phyloP scores from a whole-genome alignment of 2,329 filamentous ascomycete genomes.

The Xylaria multiplex region DNA sequence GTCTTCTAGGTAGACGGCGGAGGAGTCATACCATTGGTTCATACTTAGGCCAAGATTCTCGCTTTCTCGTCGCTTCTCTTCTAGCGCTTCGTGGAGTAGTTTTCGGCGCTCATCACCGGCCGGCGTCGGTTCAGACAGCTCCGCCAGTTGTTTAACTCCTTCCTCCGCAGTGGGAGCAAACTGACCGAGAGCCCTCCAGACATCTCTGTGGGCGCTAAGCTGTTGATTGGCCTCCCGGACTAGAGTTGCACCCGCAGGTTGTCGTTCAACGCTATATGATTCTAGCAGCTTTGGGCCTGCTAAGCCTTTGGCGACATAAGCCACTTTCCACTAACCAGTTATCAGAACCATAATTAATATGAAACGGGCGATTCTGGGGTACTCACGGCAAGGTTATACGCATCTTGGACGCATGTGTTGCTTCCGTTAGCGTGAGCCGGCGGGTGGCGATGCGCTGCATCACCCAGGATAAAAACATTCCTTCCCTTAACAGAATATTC shows the following conservation, averaged over 20 bases:
- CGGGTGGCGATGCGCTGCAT: conserved; percentile 68
- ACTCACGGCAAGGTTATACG: conserved; percentile 60
- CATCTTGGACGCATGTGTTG: conserved; percentile 68
- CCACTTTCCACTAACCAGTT: conserved; percentile 59
- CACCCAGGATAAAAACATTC: conserved; percentile 63
- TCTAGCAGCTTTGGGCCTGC: conserved; percentile 54
- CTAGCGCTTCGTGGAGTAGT: conserved; percentile 54
- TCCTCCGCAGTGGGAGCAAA: conserved; percentile 52
- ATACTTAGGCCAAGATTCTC: conserved; percentile 53
- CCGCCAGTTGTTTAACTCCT: conserved; percentile 49
- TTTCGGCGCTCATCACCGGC: conserved; percentile 51
- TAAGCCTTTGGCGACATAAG: conserved; percentile 56
- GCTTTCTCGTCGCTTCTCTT: conserved; percentile 62
- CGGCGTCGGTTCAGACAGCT: conserved; percentile 50
- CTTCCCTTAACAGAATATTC: conserved; percentile 62
- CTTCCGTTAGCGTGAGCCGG: conserved; percentile 66
- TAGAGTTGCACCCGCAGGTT: conserved; percentile 60
- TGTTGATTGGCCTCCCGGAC: conserved; percentile 65
- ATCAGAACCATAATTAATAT: conserved; percentile 8
- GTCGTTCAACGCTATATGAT: conserved; percentile 58
- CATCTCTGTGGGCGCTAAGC: conserved; percentile 60
- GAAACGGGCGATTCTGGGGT: neutral
- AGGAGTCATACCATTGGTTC: conserved; percentile 62
- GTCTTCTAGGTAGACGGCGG: conserved; percentile 51
- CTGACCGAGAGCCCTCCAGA: conserved; percentile 60